Evolutionary conservation across 495 filamentous ascomycete species (phyloP).

Genomic region (Aspergillus hancockii): DNA sequence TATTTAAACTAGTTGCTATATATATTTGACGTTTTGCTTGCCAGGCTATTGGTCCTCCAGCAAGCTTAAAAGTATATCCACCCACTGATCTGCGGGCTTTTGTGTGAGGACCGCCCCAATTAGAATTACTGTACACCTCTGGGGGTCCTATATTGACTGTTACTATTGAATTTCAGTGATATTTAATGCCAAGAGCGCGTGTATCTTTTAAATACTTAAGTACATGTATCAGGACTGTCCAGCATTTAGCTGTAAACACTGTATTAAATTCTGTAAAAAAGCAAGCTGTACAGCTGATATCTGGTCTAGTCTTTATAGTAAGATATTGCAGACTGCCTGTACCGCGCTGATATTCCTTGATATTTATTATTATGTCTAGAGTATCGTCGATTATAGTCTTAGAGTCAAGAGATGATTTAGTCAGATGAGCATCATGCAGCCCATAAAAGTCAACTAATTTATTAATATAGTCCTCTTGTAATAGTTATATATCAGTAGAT

Average conservation of each 20-base stretch:
- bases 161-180: too few relatives aligned
- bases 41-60: conserved; percentile 2
- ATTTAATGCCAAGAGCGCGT: conserved; percentile 1
- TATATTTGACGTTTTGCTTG: conserved; percentile 3
- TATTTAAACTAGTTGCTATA: conserved; percentile 1
- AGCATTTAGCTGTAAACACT: conserved; percentile 1
- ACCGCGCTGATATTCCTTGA: conserved; percentile 5
- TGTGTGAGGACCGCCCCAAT: conserved; percentile 3
- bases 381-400: background rate
- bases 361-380: background rate
- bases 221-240: conserved; percentile 2
- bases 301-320: conserved; percentile 4
- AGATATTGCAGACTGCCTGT: conserved; percentile 4
- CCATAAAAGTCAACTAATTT: background rate
- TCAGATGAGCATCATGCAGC: background rate
- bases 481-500: background rate
- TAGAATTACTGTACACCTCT: background rate
- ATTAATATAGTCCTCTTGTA: conserved; percentile 1
- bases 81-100: conserved; percentile 8
- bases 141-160: background rate
- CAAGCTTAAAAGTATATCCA: conserved; percentile 3
- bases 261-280: conserved; percentile 1
- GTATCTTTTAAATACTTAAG: conserved; percentile 2
- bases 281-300: conserved; percentile 6
- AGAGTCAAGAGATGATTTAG: conserved; percentile 3